These are phyloP conservation scores for Craterostigma plantagineum DNA, from an alignment of 257 asterid genomes.

Conservation along the genomic window DNA sequence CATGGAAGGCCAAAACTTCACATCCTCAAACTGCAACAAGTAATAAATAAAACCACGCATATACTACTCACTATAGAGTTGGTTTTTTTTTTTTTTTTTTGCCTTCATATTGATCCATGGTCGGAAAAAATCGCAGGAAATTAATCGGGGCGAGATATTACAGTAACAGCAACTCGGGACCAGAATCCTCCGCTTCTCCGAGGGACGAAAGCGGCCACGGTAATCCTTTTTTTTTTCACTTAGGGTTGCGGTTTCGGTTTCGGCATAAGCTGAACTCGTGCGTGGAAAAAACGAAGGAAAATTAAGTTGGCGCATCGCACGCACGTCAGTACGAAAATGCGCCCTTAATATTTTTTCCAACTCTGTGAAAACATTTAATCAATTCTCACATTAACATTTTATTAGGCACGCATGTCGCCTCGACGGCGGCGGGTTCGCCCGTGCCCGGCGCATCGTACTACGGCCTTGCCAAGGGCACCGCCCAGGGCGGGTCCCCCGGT, in stretches of 20 bases:
- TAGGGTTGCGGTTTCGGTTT: no score
- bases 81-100: no score
- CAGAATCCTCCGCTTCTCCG: constrained; percentile 14
- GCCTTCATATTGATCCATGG: no score
- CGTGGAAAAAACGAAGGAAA: no score
- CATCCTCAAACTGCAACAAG: constrained; percentile 51
- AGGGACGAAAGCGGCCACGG: constrained; percentile 62
- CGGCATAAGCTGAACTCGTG: no score
- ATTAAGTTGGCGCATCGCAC: no score
- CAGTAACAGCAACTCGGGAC: background rate
- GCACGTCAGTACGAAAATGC: no score
- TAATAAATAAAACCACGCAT: constrained; percentile 6
- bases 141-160: constrained; percentile 77
- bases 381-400: no score
- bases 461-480: constrained; percentile 59
- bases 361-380: no score
- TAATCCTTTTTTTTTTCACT: no score
- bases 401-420: constrained; percentile 51
- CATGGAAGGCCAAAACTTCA: constrained; percentile 41
- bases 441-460: constrained; percentile 54
- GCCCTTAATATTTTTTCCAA: no score
- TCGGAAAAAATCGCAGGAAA: constrained; percentile 39
- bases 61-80: no score
- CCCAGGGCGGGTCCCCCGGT: constrained; percentile 53
- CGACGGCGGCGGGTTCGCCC: constrained; percentile 64